Base-by-base conservation (phyloP, 192 early-diverging fungal species). In the Coemansia sp. region DNA sequence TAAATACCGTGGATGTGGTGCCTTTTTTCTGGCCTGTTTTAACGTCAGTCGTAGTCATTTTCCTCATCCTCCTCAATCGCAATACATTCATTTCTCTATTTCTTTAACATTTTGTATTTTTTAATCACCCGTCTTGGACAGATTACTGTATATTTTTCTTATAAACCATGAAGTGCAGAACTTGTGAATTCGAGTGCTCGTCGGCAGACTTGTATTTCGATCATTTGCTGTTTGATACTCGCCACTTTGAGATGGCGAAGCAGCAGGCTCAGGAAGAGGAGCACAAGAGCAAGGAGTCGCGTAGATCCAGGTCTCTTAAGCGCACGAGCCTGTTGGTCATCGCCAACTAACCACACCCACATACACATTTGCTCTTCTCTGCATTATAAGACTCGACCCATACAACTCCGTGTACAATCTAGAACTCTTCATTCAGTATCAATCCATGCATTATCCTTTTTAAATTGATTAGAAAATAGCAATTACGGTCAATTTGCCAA, bases 201-300 rank as follows among this genome's bases (percentile, higher is more conserved):
- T 81, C 79, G 27, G 61, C 63, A 27, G 79, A 81, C 65, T 50
- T 76, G 51, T 81, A 81, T 62, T 81, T 81, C 64, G 79, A 81
- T 57, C 79, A 81, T 41, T 45, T 81, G 2, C 21, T 76, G 21
- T 81, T 81, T 41, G 79, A 81, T 32, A 57, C 59, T 0, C 73
- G 73, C 22, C 79, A 81, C 63, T 66, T 70, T 56, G 73, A 69
- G 59, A 56, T 76, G 11, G 73, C 68, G 0, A 63, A 75, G 57
- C 71, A 67, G 55, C 61, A 68, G 27, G 69, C 70, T 2, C 47
- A 66, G 8, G 69, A 72, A 41, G 66, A 70, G 19, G 45, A 72
- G 43, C 35, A 63, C 41, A 59, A 56, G 52, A 63, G 39, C 48
- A 72, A 62, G 65, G 63, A 73, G 61, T 24, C 58, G 22, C 77